Evolutionary conservation across 371 early-diverging fungal species (phyloP).

Genomic region (Zopfochytrium polystomum): DNA sequence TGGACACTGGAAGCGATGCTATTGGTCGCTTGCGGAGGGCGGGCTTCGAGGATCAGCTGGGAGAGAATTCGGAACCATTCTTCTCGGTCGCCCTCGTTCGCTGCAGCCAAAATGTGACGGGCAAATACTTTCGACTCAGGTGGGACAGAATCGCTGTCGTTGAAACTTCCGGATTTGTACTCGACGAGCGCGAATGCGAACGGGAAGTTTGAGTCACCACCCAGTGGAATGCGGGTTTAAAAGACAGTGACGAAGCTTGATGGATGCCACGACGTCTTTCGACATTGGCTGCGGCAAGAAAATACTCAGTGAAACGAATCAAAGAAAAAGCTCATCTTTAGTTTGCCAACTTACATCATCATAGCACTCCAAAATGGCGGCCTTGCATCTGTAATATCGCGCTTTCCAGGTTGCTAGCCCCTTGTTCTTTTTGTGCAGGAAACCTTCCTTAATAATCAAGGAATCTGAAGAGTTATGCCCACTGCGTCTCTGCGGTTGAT

Average conservation of each 20-base stretch:
- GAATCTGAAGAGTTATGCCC: background rate
- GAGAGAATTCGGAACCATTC: constrained; percentile 64
- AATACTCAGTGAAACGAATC: background rate
- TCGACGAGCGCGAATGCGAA: constrained; percentile 77
- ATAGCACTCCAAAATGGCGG: constrained; percentile 67
- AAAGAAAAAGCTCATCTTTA: background rate
- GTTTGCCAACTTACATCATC: constrained; percentile 38
- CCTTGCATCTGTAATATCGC: constrained; percentile 67
- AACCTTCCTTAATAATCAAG: constrained; percentile 64
- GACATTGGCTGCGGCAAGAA: constrained; percentile 18
- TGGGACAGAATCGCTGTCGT: background rate
- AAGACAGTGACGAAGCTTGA: constrained; percentile 37
- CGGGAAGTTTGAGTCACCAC: constrained; percentile 47
- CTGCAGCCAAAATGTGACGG: constrained; percentile 81
- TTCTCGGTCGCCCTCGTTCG: constrained; percentile 80
- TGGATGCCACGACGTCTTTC: constrained; percentile 23
- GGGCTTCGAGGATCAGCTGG: constrained; percentile 17
- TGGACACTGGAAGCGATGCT: too few species aligned
- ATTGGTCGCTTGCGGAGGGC: background rate
- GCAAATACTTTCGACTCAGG: constrained; percentile 46
- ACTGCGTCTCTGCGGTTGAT: background rate
- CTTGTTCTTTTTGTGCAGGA: constrained; percentile 76
- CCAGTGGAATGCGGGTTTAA: background rate
- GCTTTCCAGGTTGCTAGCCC: constrained; percentile 83
- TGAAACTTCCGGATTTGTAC: constrained; percentile 30